Evolutionary conservation across 176 grass and related monocot genomes (phyloP).

Genomic region (Coix lacrymajobi): DNA sequence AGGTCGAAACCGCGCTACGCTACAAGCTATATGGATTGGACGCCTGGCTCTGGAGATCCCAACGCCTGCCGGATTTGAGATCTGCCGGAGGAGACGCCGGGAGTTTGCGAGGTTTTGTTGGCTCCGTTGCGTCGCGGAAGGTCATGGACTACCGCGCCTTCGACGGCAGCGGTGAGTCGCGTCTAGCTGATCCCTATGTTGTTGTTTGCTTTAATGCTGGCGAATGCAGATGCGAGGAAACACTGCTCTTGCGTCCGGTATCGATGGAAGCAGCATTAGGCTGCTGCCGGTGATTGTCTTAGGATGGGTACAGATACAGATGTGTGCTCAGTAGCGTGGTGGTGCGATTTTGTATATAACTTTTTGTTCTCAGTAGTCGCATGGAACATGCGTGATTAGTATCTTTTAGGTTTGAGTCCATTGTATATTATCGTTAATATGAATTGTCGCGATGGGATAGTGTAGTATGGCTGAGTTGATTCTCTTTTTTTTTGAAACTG

Average conservation of each 20-base stretch:
- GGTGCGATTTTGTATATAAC: not conserved
- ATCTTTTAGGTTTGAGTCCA: not conserved
- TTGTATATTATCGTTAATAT: not conserved
- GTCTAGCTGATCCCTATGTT: not conserved
- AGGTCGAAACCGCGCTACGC: not conserved
- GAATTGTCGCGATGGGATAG: not conserved
- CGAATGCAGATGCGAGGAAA: not conserved
- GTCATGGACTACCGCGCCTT: constrained; percentile 49
- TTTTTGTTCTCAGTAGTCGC: not conserved
- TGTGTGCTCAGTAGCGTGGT: not conserved
- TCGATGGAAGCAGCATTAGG: not conserved
- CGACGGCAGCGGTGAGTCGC: constrained; percentile 64
- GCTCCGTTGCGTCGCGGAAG: not conserved
- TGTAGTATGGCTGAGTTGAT: not conserved
- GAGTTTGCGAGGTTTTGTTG: not conserved
- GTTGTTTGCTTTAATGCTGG: not conserved
- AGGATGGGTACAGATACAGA: not conserved
- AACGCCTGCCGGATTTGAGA: not conserved
- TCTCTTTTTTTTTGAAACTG: no score
- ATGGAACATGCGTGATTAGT: not conserved
- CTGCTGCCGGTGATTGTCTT: not conserved
- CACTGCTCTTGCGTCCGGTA: not conserved
- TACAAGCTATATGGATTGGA: not conserved
- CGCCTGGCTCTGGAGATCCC: not conserved
- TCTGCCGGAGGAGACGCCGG: not conserved